These are phyloP conservation scores for Hymenoscyphus fraxineus DNA, from an alignment of 2,329 filamentous ascomycete genomes.

Conservation along the genomic window DNA sequence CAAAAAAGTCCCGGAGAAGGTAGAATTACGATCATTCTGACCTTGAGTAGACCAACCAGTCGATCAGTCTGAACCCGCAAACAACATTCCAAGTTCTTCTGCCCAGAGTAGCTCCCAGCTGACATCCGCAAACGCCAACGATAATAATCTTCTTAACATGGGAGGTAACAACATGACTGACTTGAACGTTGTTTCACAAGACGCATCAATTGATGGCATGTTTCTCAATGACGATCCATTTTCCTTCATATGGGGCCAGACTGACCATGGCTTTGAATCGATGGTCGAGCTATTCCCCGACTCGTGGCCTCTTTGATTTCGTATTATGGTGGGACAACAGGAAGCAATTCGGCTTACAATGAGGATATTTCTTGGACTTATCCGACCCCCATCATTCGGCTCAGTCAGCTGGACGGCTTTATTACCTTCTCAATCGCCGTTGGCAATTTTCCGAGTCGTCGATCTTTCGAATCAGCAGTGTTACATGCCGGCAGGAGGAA, in stretches of 20 bases:
- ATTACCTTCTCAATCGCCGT: not conserved
- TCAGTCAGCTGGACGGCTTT: not conserved
- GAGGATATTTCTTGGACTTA: not conserved
- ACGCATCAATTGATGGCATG: slow-evolving; percentile 5
- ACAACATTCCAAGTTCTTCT: not conserved
- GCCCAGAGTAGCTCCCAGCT: not conserved
- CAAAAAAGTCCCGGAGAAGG: not conserved
- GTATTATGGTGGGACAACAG: not conserved
- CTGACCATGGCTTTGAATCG: slow-evolving; percentile 16
- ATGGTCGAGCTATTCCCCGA: slow-evolving; percentile 19
- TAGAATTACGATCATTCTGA: not conserved
- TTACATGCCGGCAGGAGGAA: not conserved
- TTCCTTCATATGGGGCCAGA: slow-evolving; percentile 14
- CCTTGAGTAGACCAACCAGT: slow-evolving; percentile 5
- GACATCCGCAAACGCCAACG: not conserved
- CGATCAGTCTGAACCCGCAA: slow-evolving; percentile 2
- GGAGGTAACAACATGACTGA: not conserved
- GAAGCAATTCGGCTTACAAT: not conserved
- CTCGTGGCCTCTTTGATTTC: slow-evolving; percentile 14
- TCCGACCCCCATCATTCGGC: not conserved
- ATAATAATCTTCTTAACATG: not conserved
- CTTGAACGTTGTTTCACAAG: slow-evolving; percentile 1
- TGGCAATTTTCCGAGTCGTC: not conserved
- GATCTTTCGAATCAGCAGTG: not conserved
- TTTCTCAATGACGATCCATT: slow-evolving; percentile 14